A percentile compares a stretch with the other conserved stretches of the same genome.
Conservation (phyloP, 176 grass and related monocot species). For the Dendrocalamus sinicus region DNA sequence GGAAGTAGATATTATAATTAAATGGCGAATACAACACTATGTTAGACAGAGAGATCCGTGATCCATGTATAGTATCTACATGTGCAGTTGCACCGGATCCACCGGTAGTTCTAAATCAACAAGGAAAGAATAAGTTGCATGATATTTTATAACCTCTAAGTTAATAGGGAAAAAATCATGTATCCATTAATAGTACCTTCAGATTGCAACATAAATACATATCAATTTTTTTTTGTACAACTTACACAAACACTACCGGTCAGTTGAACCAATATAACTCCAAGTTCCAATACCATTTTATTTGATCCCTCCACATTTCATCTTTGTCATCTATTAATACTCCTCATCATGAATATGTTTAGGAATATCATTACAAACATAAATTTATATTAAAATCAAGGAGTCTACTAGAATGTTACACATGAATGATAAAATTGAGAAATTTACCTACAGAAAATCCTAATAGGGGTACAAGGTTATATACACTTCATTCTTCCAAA, state of each 20-base stretch:
- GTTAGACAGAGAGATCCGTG: neutral
- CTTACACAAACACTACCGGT: neutral
- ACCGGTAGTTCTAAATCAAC: neutral
- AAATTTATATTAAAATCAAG: neutral
- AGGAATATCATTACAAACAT: conserved; percentile 19
- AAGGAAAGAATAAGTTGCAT: neutral
- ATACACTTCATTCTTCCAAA: neutral
- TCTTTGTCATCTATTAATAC: neutral
- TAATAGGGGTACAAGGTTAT: neutral
- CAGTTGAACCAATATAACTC: neutral
- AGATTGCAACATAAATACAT: neutral
- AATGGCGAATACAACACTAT: neutral
- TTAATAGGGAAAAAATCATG: neutral
- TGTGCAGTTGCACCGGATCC: neutral
- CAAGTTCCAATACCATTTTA: conserved; percentile 8
- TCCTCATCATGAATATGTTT: neutral
- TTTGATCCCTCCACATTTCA: neutral
- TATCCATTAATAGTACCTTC: neutral
- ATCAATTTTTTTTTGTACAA: neutral
- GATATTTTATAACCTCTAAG: conserved; percentile 5
- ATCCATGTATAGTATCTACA: neutral
- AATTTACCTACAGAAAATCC: neutral
- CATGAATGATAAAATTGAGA: neutral
- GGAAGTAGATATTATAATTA: neutral
- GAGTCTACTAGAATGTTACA: neutral